Evolutionary conservation across 148 eudicot species (phyloP).

Genomic region (Mesembryanthemum crystallinum): DNA sequence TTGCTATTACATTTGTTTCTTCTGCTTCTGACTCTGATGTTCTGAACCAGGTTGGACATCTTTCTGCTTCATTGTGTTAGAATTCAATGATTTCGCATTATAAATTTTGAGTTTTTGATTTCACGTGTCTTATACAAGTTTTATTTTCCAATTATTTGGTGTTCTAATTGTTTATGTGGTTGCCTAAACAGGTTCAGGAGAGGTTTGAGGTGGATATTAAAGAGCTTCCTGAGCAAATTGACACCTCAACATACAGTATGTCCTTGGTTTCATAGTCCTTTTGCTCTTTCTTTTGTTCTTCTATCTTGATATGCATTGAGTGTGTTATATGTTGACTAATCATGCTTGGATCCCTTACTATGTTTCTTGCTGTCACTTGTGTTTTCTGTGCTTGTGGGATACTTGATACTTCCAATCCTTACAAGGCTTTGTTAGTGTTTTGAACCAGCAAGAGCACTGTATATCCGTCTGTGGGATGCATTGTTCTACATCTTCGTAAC

Average conservation of each 20-base stretch:
- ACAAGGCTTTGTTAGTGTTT: no score
- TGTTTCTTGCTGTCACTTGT: no score
- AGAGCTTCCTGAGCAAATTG: constrained; percentile 97
- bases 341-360: no score
- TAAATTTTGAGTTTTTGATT: neutral
- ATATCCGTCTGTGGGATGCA: no score
- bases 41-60: constrained; percentile 63
- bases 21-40: constrained; percentile 86
- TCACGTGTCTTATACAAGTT: neutral
- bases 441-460: no score
- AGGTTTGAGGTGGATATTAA: constrained; percentile 93
- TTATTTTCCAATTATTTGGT: no score
- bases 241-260: constrained; percentile 93
- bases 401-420: no score
- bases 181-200: constrained; percentile 46
- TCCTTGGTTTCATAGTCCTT: neutral
- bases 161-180: no score
- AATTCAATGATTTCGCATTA: neutral
- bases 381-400: no score
- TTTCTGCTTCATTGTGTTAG: neutral
- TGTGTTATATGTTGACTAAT: no score
- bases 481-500: no score
- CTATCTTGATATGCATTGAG: no score
- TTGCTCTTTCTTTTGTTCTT: neutral
- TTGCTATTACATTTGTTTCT: constrained; percentile 87